A percentile compares a stretch with the other conserved stretches of the same genome.
These are phyloP conservation scores for Grosmannia clavigera DNA, from an alignment of 2,329 filamentous ascomycete species.

Conservation along the genomic window DNA sequence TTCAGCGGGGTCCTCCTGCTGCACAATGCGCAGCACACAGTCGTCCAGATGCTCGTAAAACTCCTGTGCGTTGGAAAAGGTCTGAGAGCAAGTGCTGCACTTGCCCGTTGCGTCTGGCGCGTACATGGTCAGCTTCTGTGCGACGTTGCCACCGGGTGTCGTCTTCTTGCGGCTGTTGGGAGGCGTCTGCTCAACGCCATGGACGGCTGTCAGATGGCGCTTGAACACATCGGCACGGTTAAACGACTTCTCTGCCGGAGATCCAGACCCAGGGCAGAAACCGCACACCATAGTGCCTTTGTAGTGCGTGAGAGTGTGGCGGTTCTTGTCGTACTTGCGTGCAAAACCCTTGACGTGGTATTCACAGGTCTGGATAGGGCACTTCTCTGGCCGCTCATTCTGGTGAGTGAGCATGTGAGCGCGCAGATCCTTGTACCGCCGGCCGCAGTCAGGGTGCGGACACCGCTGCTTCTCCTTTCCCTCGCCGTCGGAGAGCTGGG, in stretches of 20 bases:
- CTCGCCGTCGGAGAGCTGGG: conserved; percentile 48
- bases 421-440: conserved; percentile 81
- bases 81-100: conserved; percentile 86
- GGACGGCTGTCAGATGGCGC: conserved; percentile 78
- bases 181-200: conserved; percentile 84
- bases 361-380: conserved; percentile 81
- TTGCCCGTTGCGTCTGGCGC: conserved; percentile 75
- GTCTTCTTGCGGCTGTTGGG: conserved; percentile 78
- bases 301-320: conserved; percentile 89
- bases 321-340: conserved; percentile 91
- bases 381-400: conserved; percentile 84
- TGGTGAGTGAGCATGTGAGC: conserved; percentile 93
- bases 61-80: conserved; percentile 86
- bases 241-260: conserved; percentile 84
- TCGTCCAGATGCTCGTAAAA: conserved; percentile 95
- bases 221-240: conserved; percentile 96
- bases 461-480: conserved; percentile 60
- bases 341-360: conserved; percentile 90
- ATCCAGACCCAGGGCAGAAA: conserved; percentile 83
- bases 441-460: conserved; percentile 72
- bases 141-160: conserved; percentile 23
- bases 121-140: conserved; percentile 58
- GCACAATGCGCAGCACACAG: conserved; percentile 58
- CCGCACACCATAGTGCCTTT: conserved; percentile 96
- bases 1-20: conserved; percentile 58